phyloP scores from a whole-genome alignment of 768 basidiomycete genomes.

The Suillus variegatus region DNA sequence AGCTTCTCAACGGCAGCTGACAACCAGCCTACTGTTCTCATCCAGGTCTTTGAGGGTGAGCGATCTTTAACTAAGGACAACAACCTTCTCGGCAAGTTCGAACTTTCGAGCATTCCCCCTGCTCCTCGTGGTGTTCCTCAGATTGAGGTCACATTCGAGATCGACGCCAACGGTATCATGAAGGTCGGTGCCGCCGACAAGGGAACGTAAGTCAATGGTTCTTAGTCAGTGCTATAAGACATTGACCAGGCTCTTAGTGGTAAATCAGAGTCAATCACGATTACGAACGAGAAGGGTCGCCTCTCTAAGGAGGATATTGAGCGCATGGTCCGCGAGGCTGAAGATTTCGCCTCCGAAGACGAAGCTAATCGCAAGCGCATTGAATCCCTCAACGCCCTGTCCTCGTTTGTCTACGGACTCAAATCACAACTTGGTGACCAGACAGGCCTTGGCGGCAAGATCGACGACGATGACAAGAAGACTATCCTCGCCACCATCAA shows the following conservation, averaged over 20 bases:
- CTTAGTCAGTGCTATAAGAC: neutral
- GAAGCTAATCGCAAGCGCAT: conserved; percentile 80
- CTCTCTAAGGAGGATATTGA: conserved; percentile 89
- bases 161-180: conserved; percentile 95
- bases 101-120: conserved; percentile 89
- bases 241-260: conserved; percentile 46
- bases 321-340: conserved; percentile 93
- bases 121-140: conserved; percentile 97
- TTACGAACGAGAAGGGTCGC: conserved; percentile 96
- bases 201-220: conserved; percentile 67
- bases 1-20: conserved; percentile 84
- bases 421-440: conserved; percentile 86
- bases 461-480: conserved; percentile 82
- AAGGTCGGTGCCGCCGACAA: conserved; percentile 92
- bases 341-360: conserved; percentile 85
- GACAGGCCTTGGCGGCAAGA: conserved; percentile 89
- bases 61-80: conserved; percentile 98
- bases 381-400: conserved; percentile 81
- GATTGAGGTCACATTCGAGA: conserved; percentile 95
- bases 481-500: conserved; percentile 78
- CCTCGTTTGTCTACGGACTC: conserved; percentile 82
- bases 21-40: conserved; percentile 93
- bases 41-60: conserved; percentile 98
- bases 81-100: conserved; percentile 97
- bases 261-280: conserved; percentile 88